phyloP scores from a whole-genome alignment of 2,329 filamentous ascomycete genomes.

The Colletotrichum melonis region DNA sequence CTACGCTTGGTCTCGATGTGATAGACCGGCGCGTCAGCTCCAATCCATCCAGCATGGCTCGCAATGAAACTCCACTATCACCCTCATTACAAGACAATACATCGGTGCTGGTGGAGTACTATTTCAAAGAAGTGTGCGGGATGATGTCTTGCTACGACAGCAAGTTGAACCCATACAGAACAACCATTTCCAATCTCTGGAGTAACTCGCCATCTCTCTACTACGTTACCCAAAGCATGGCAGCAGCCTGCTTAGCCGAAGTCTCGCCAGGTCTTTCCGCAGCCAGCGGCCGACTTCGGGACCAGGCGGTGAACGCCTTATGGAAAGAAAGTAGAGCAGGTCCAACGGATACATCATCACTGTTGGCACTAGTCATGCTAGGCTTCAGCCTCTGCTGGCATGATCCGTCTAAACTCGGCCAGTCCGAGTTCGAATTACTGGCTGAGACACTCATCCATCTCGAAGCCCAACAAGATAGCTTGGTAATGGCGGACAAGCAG shows the following conservation, averaged over 20 bases:
- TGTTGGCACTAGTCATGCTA: conserved; percentile 68
- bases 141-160: conserved; percentile 75
- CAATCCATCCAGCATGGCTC: background rate
- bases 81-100: conserved; percentile 41
- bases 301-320: conserved; percentile 61
- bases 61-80: background rate
- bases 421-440: conserved; percentile 20
- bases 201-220: conserved; percentile 35
- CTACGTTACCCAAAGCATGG: conserved; percentile 41
- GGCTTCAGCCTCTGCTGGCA: conserved; percentile 72
- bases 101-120: conserved; percentile 70
- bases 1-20: too few species aligned
- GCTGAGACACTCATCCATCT: background rate
- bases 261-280: conserved; percentile 52
- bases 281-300: conserved; percentile 60
- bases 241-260: conserved; percentile 38
- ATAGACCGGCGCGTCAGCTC: too few species aligned
- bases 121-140: conserved; percentile 71
- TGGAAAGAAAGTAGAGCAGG: conserved; percentile 60
- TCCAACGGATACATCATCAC: conserved; percentile 62
- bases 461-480: conserved; percentile 11
- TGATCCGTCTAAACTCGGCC: conserved; percentile 63
- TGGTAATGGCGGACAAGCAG: conserved; percentile 36
- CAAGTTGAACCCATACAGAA: conserved; percentile 69
- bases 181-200: conserved; percentile 63